phyloP scores from a whole-genome alignment of 208 protist species.

The Naegleria fowleri region DNA sequence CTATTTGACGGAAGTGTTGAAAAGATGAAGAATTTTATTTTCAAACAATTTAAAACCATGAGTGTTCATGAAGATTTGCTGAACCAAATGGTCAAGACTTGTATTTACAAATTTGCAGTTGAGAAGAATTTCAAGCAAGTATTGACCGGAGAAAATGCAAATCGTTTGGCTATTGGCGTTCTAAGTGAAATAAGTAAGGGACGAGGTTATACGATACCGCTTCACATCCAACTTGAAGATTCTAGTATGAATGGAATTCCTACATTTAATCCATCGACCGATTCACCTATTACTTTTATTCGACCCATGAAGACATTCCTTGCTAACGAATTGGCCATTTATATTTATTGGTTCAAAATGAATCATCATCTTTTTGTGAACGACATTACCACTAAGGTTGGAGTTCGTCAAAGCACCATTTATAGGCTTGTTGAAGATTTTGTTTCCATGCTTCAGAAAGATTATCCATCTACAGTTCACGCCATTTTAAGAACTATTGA shows the following conservation, averaged over 20 bases:
- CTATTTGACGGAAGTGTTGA: background rate
- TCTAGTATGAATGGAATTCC: background rate
- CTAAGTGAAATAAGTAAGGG: background rate
- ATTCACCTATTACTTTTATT: background rate
- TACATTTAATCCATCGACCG: background rate
- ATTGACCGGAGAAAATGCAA: background rate
- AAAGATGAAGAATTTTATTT: background rate
- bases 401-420: background rate
- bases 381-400: background rate
- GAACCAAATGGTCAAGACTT: background rate
- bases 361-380: background rate
- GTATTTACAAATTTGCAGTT: constrained; percentile 9
- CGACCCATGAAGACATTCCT: background rate
- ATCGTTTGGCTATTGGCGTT: background rate
- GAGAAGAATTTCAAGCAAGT: background rate
- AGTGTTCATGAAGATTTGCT: background rate
- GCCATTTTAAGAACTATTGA: background rate
- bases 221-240: background rate
- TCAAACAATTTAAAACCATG: background rate
- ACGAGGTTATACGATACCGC: background rate
- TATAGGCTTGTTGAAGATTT: constrained; percentile 19
- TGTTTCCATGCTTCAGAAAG: background rate
- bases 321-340: background rate
- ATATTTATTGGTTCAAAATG: background rate
- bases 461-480: constrained; percentile 9